Evolutionary conservation across 208 protist genomes (phyloP), one percentile per base, ranked within the genome.

Genomic region (Trypanosoma boissoni): DNA sequence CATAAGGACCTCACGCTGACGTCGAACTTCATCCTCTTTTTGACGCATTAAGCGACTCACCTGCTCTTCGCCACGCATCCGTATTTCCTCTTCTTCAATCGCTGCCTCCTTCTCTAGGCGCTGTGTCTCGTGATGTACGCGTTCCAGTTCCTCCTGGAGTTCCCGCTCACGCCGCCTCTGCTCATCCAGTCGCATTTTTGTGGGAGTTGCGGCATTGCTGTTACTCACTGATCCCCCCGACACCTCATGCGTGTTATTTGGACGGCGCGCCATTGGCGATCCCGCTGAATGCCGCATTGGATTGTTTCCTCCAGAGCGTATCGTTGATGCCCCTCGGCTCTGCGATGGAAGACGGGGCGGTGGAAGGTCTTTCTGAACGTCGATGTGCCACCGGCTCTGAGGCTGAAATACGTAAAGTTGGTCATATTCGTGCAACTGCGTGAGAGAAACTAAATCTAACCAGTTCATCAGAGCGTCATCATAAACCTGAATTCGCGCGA

Each of bases 381-480:
- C 87, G 3, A 27, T 64, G 60, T 93, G 80, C 54, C 65, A 77
- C 29, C 43, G 23, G 1, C 54, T 82, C 29, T 87, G 80, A 0
- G 87, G 83, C 59, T 94, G 87, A 51, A 90, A 94, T 14, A 83
- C 67, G 58, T 94, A 94, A 3, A 94, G 59, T 66, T 94, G 87
- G 55, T 91, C 83, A 66, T 88, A 91, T 62, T 89, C 81, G 54
- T 86, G 78, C n/a, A 91, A 60, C 59, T 94, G 83, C 2, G 72
- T 34, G 20, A 73, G 34, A 1, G 64, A 72, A 37, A 74, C 49
- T 0, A 94, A 62, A 36, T 75, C 60, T n/a, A 60, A 58, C 87
- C 87, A 94, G 43, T 71, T 54, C 46, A 86, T 42, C 14, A 52
- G 41, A 8, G 34, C 62, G 58, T 94, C 87, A 46, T 94, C 83